These are phyloP conservation scores for Aspergillus niger DNA, from an alignment of 2,329 filamentous ascomycete species.

Conservation along the genomic window DNA sequence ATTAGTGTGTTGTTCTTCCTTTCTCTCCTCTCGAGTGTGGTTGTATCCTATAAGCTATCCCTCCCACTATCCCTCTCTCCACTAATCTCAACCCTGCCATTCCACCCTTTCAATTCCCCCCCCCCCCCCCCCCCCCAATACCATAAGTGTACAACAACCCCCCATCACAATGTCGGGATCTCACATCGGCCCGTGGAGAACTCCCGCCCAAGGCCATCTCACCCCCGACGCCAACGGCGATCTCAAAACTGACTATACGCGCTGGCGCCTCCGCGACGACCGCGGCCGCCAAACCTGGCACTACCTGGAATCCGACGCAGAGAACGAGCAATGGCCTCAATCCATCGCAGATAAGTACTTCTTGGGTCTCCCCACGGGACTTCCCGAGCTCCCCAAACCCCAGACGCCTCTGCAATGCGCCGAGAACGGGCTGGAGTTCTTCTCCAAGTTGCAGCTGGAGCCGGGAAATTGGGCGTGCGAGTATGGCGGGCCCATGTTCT, in stretches of 20 bases:
- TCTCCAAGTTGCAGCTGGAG: conserved; percentile 82
- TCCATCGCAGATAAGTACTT: conserved; percentile 86
- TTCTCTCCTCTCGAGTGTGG: too few relatives aligned
- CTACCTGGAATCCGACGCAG: conserved; percentile 74
- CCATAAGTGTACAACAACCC: not conserved
- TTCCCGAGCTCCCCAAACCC: conserved; percentile 70
- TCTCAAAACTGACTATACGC: conserved; percentile 70
- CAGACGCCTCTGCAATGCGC: conserved; percentile 75
- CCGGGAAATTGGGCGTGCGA: conserved; percentile 96
- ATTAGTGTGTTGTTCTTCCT: too few relatives aligned
- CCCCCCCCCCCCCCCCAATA: too few relatives aligned
- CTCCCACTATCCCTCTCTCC: too few relatives aligned
- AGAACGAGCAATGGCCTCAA: conserved; percentile 78
- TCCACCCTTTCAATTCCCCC: not conserved
- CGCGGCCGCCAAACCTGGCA: conserved; percentile 90
- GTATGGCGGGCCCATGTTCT: conserved; percentile 96
- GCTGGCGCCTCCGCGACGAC: conserved; percentile 85
- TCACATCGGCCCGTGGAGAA: conserved; percentile 40
- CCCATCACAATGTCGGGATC: conserved; percentile 24
- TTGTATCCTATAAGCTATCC: too few relatives aligned
- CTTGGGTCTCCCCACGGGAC: conserved; percentile 71
- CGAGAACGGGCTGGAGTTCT: conserved; percentile 82
- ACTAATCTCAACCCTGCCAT: too few relatives aligned
- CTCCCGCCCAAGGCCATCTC: conserved; percentile 37
- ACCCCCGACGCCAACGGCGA: conserved; percentile 38